phyloP scores from a whole-genome alignment of 495 filamentous ascomycete species.

The Hypoxylon cercidicola region DNA sequence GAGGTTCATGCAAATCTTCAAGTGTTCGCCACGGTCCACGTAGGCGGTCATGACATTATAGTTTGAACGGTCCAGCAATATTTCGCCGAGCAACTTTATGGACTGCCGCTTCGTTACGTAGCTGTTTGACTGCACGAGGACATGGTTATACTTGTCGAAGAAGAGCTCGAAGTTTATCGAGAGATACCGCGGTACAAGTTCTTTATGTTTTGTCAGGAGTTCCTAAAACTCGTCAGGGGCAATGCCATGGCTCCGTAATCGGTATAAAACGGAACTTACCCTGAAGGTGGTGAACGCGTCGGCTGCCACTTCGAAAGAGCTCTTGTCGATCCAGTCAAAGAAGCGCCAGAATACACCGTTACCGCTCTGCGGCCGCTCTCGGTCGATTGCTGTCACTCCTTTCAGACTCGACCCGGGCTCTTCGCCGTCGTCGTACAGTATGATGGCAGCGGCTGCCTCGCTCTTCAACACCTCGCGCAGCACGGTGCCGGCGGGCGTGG shows the following conservation, averaged over 20 bases:
- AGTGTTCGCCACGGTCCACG: slow-evolving; percentile 91
- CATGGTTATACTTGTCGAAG: slow-evolving; percentile 87
- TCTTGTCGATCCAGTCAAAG: slow-evolving; percentile 95
- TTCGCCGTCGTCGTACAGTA: slow-evolving; percentile 88
- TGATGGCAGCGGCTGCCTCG: slow-evolving; percentile 85
- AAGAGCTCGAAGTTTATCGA: slow-evolving; percentile 89
- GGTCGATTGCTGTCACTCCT: slow-evolving; percentile 73
- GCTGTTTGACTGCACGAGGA: slow-evolving; percentile 89
- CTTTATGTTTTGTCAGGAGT: slow-evolving; percentile 92
- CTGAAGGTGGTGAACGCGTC: slow-evolving; percentile 98
- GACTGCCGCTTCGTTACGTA: slow-evolving; percentile 99
- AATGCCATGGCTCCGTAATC: not conserved
- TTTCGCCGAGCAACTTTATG: slow-evolving; percentile 95
- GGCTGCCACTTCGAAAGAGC: slow-evolving; percentile 94
- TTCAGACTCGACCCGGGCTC: slow-evolving; percentile 61
- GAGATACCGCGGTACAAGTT: slow-evolving; percentile 85
- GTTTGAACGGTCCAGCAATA: slow-evolving; percentile 92
- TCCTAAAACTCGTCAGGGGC: slow-evolving; percentile 64
- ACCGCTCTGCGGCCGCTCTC: slow-evolving; percentile 72
- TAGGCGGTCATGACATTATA: slow-evolving; percentile 98
- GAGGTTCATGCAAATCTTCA: slow-evolving; percentile 98
- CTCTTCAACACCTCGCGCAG: slow-evolving; percentile 92
- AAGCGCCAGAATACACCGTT: slow-evolving; percentile 96
- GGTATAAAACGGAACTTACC: slow-evolving; percentile 59
- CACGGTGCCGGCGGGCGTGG: slow-evolving; percentile 90